Base-by-base conservation (phyloP, 306 rosid genomes). In the Quercus gilva region DNA sequence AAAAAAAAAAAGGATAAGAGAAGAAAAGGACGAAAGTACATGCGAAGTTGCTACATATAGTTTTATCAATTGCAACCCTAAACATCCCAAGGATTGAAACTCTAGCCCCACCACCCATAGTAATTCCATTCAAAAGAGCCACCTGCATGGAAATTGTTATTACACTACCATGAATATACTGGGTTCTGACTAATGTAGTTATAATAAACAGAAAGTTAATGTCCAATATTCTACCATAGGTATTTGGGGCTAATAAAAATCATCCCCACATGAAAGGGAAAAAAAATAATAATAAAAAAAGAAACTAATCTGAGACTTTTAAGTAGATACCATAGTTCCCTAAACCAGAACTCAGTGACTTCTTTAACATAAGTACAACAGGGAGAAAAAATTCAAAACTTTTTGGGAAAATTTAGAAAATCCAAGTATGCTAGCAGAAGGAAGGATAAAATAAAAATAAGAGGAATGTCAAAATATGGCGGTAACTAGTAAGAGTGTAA, bases 41-140 rank as follows among this genome's bases (percentile, higher is more conserved):
- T 6, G 65, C 52, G 52, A 73, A 29, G 75, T 76, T 69, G 58
- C 65, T 70, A 83, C 97, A 58, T 83, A 95, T 98, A 71, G 97
- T 95, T 87, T 90, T 95, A 75, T 95, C 91, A 23, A 98, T 92
- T 74, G 96, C 97, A 78, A 92, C 83, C 23, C 92, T 91, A 74
- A 95, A 91, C 49, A 90, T 95, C 71, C 97, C 97, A 1, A 98
- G 99, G 76, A 95, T 85, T 80, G 99, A 92, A 73, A 95, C 83
- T 77, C 97, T 98, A 71, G 93, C 97, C 41, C 99, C 99, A 67
- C 99, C 99, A 80, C 99, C 98, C 99, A 95, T 91, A 71, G 97
- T 93, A 77, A 95, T 81, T 56, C 99, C 98, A 87, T 95, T 87
- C 72, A 95, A 84, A 84, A 93, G 89, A 65, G 99, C 94, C 79